Base-by-base conservation (phyloP, 163 green algal species). In the Scenedesmus sp. region DNA sequence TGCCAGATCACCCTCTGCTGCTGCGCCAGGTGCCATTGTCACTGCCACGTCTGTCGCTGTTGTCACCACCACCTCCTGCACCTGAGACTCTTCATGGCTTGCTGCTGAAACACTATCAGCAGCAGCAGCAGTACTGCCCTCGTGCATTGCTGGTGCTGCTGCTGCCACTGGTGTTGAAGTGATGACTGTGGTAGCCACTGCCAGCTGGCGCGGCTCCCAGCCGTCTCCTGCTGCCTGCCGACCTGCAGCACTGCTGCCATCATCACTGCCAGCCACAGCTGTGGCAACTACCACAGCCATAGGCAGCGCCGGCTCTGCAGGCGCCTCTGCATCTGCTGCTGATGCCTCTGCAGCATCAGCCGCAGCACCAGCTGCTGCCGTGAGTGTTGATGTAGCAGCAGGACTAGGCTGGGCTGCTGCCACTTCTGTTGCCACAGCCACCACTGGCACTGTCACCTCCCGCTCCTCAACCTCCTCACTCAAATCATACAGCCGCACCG, bases 201-300 rank as follows among this genome's bases (percentile, higher is more conserved):
- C 66, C 34, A 90, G 64, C 57, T 88, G 83, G 5, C 12, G 57
- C 2, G 83, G 83, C 83, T 88, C 57, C 83, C 83, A 88, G n/a
- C 83, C 83, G 23, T 73, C 23, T 16, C 20, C 16, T 46, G 46
- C 83, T 18, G 57, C 4, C 34, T 84, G 34, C 77, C 59, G 34
- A 26, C 10, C 81, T 64, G 46, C 34, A 46, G 34, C 34, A 64
- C 4, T 60, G 15, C 16, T 81, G 8, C 2, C 56, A 81, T 54
- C 84, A 89, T 89, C 56, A 57, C 59, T 79, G 18, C 18, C 56
- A 55, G 15, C 84, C 1, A 81, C 23, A 59, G 81, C 81, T 86
- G 81, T 34, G 13, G 81, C 60, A 76, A 73, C 82, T 3, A 52
- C 62, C 26, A 26, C 84, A 89, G 84, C 34, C 46, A 59, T 59